Conservation (phyloP, 176 grass and related monocot genomes). For the Echinochloa phyllopogon region DNA sequence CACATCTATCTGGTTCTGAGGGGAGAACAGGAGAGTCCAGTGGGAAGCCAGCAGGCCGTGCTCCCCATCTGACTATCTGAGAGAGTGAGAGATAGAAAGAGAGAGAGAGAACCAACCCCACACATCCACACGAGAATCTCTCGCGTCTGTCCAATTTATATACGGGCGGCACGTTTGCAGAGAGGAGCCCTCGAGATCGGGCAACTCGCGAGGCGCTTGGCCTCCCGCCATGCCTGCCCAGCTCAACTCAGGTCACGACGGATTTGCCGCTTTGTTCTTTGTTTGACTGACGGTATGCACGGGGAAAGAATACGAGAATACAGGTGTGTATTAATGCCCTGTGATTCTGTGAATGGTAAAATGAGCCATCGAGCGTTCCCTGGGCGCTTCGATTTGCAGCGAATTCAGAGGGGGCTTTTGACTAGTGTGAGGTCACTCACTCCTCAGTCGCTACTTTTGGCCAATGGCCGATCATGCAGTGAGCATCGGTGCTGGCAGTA, state of each 20-base stretch:
- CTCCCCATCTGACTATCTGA: conserved; percentile 7
- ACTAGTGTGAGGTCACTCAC: background rate
- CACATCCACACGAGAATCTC: background rate
- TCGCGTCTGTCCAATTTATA: background rate
- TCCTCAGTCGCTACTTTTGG: background rate
- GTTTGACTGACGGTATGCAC: background rate
- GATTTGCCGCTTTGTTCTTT: background rate
- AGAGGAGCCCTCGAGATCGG: background rate
- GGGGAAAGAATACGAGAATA: background rate
- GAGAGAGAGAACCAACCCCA: background rate
- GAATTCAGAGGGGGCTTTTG: background rate
- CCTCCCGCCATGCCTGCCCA: background rate
- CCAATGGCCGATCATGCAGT: background rate
- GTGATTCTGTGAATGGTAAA: background rate
- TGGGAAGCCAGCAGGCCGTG: conserved; percentile 37
- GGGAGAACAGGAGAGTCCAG: conserved; percentile 36
- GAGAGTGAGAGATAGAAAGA: background rate
- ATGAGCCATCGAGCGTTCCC: background rate
- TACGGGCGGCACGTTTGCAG: background rate
- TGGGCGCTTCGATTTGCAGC: background rate
- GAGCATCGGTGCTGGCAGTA: background rate
- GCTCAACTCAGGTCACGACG: background rate
- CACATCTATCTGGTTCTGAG: background rate
- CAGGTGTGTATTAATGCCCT: background rate
- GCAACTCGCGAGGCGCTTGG: conserved; percentile 15